Base-by-base conservation (phyloP, 2,329 filamentous ascomycete genomes). In the Fusarium odoratissimum region DNA sequence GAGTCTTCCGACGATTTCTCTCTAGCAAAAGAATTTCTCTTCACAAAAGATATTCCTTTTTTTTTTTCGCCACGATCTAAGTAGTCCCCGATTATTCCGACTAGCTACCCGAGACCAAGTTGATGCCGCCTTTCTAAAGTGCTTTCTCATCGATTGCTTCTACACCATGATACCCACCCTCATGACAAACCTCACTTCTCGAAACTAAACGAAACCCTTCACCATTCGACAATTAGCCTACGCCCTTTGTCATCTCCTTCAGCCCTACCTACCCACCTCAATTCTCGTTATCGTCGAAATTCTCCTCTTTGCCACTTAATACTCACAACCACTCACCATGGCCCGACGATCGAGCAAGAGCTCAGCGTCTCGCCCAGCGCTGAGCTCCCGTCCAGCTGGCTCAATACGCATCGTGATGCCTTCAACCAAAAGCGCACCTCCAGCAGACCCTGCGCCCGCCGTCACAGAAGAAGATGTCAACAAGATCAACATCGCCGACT, bases 91-190 rank as follows among this genome's bases (percentile, higher is more conserved):
- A 63, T 56, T 60, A 46, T 46, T 69, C 69, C 54, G 45, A 67
- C 54, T 64, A 69, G 65, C 45, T 60, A 69, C 57, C 63, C 55
- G 62, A 62, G 42, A 69, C 57, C 41, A 72, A 79, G 71, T 70
- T 71, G 76, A 80, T 75, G 65, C 82, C 70, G 83, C 83, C 69
- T 85, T 85, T 85, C 73, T 89, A 87, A 85, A 87, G 86, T 79
- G 79, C 58, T 46, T 83, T 79, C 70, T 72, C 74, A 60, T 82
- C 79, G 62, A 67, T 81, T 80, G 49, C 79, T 79, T 79, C 77
- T 82, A 84, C 83, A 82, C 83, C 80, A 89, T 89, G 88, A 87
- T 83, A 86, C 85, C 86, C 87, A 86, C 86, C 85, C 88, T 86
- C 79, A 80, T 81, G 83, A 83, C 80, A 77, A 79, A 75, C 78